A percentile compares a stretch with the other conserved stretches of the same genome.
Conservation (phyloP, 768 basidiomycete species). For the Auricularia sp. region DNA sequence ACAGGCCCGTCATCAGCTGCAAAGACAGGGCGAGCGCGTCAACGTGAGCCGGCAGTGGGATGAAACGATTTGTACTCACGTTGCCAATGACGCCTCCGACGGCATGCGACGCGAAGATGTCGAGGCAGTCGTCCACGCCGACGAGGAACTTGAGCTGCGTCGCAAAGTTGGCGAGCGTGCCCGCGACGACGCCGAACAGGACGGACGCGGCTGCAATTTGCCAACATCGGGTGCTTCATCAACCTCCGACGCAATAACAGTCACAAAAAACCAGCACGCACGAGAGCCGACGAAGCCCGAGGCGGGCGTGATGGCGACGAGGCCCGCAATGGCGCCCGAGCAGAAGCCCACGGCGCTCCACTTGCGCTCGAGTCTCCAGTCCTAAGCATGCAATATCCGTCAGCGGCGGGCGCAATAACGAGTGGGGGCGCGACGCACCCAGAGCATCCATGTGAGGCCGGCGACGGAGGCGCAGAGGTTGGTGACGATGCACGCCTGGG, state of each 20-base stretch:
- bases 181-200: conserved; percentile 74
- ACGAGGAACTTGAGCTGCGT: conserved; percentile 84
- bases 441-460: conserved; percentile 86
- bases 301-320: conserved; percentile 83
- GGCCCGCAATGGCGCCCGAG: conserved; percentile 84
- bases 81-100: conserved; percentile 76
- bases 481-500: conserved; percentile 84
- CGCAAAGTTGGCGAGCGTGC: conserved; percentile 86
- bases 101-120: conserved; percentile 83
- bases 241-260: no score
- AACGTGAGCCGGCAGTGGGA: no score
- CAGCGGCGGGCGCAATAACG: not conserved
- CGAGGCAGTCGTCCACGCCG: conserved; percentile 69
- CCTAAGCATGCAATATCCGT: conserved; percentile 26
- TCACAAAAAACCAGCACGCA: conserved; percentile 31
- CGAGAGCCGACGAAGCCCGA: conserved; percentile 74
- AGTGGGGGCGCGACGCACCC: conserved; percentile 33
- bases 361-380: conserved; percentile 86
- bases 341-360: conserved; percentile 94
- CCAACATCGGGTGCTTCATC: not conserved
- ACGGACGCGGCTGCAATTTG: conserved; percentile 56
- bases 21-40: not conserved
- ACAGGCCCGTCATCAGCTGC: conserved; percentile 67
- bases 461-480: conserved; percentile 87
- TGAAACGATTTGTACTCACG: conserved; percentile 11